Base-by-base conservation (phyloP, 148 eudicot species). In the Heliosperma pusillum region DNA sequence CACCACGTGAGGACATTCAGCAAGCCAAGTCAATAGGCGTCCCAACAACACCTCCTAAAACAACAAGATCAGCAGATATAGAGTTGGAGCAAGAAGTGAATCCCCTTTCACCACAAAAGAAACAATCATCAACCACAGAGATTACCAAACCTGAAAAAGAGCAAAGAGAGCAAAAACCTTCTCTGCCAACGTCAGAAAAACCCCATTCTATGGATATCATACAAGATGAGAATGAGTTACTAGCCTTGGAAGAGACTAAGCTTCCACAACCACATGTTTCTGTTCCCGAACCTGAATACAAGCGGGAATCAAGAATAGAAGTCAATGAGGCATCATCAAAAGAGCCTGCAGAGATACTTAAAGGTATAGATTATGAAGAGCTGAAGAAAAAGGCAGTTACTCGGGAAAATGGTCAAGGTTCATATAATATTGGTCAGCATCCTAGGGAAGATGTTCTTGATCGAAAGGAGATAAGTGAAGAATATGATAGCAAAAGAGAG, bases 21-120 rank as follows among this genome's bases (percentile, higher is more conserved):
- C 71, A 59, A 74, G 66, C 64, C 13, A 75, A 44, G 30, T 40
- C 72, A 68, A 77, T 19, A 55, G 25, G 66, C 44, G 16, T 70
- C 4, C 15, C 50, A 29, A 22, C 70, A 22, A n/a, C 64, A 75
- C 67, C 82, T 47, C 64, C 70, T n/a, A 74, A 78, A 25, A 17
- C 77, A 19, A 58, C 69, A 17, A 75, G 63, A 71, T 63, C 67
- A 63, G 45, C 68, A 19, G 65, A 40, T 19, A 27, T 59, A 8
- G 72, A 67, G 70, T 59, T 10, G 52, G 73, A 79, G 75, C 66
- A 69, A 57, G 64, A 75, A 75, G 58, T 20, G 42, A 62, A 78
- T 20, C 66, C 78, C 67, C 64, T 74, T 44, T 72, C 78, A 12
- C 53, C 82, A 75, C 68, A 75, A 29, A 66, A 81, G 65, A 79